Base-by-base conservation (phyloP, 2,329 filamentous ascomycete species). In the Coniochaeta sp. region DNA sequence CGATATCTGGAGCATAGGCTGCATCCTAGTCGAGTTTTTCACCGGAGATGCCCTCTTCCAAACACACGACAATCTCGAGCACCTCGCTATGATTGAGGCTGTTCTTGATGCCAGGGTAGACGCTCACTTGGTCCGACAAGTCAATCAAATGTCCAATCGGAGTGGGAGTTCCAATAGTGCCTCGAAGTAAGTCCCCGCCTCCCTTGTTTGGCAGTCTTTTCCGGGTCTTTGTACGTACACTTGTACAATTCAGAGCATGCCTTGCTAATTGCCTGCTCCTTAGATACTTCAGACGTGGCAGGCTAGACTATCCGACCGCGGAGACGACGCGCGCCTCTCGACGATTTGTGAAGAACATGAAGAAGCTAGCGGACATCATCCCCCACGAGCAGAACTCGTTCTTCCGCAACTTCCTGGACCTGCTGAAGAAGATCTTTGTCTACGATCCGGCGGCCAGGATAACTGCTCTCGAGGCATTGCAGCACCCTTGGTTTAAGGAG, bases 1-100 rank as follows among this genome's bases (percentile, higher is more conserved):
- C 63, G 87, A 89, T 67, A 88, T 89, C 34, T 89, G 87, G 87
- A 89, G 87, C 69, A 89, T 89, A 33, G 87, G 87, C 5, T 89
- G 87, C 65, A 89, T 89, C 63, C 76, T 89, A 12, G 86, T 89
- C 19, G 87, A 89, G 64, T 89, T 89, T 70, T 89, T 85, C 63
- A 89, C 87, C 0, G 87, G 87, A 4, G 87, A 89, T 67, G 87
- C 87, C 22, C 74, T 89, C 1, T 89, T 89, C 71, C 87, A 89
- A 69, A 89, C 87, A 1, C 87, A 89, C 66, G 87, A 89, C 65
- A 89, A 89, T 62, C 77, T 89, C 26, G 87, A 89, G 70, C 87
- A 89, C 68, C 74, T 89, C 58, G 87, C 87, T 17, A 89, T 89
- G 87, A 89, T 89, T 86, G 86, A 89, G 67, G 84, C 83, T 40